Conservation (phyloP, 2,329 filamentous ascomycete species). For the Pyrenochaeta sp. region DNA sequence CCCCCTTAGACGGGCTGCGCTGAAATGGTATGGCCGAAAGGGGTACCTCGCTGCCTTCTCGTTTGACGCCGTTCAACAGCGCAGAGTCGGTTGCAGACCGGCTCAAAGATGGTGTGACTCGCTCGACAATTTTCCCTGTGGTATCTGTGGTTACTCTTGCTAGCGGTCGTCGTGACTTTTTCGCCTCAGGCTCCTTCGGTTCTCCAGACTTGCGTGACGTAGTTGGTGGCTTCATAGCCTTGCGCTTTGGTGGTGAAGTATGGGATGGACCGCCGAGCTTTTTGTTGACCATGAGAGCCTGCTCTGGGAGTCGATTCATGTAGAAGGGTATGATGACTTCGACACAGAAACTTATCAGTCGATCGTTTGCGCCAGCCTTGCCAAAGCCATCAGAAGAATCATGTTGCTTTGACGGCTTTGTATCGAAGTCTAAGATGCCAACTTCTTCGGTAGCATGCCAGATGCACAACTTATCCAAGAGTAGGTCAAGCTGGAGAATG, state of each 20-base stretch:
- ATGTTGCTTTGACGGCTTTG: constrained; percentile 32
- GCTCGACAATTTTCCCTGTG: constrained; percentile 59
- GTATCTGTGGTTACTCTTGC: constrained; percentile 69
- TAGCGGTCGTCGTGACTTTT: constrained; percentile 61
- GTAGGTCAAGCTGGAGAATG: constrained; percentile 71
- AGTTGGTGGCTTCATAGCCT: constrained; percentile 50
- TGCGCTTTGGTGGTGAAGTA: constrained; percentile 63
- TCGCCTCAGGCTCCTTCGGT: constrained; percentile 48
- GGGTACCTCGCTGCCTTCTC: constrained; percentile 70
- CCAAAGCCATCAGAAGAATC: constrained; percentile 31
- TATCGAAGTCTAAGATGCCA: constrained; percentile 49
- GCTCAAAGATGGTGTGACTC: constrained; percentile 69
- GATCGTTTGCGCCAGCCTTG: constrained; percentile 59
- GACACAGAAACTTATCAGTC: constrained; percentile 77
- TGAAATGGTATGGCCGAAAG: constrained; percentile 60
- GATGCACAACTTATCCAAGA: constrained; percentile 81
- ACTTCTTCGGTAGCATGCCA: constrained; percentile 80
- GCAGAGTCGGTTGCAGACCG: constrained; percentile 72
- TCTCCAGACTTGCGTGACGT: constrained; percentile 51
- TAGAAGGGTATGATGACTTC: constrained; percentile 87
- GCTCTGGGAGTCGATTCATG: constrained; percentile 75
- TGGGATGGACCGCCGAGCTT: constrained; percentile 78
- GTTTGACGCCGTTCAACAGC: constrained; percentile 68
- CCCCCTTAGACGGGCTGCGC: constrained; percentile 53
- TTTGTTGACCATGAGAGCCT: constrained; percentile 74